Conservation (phyloP, 768 basidiomycete genomes). For the Russula abietina region DNA sequence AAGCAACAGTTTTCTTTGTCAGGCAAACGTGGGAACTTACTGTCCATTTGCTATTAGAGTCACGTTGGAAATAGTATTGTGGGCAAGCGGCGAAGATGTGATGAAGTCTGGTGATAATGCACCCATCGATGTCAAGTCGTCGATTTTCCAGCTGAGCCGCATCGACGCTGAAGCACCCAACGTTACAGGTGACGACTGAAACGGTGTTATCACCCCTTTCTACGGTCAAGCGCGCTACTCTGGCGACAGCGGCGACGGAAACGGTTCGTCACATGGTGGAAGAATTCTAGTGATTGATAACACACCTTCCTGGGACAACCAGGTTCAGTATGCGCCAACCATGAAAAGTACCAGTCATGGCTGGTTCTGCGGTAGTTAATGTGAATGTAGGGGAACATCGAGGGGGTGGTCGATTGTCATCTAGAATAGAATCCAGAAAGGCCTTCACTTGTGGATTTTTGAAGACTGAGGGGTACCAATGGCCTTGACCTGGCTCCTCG, state of each 20-base stretch:
- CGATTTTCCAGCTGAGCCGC: constrained; percentile 4
- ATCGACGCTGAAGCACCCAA: constrained; percentile 25
- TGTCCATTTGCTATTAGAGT: constrained; percentile 9
- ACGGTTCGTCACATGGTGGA: not conserved
- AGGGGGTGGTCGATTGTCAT: not conserved
- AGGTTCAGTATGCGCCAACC: constrained; percentile 64
- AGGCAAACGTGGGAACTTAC: not conserved
- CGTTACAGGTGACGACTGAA: constrained; percentile 28
- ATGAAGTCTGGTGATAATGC: not conserved
- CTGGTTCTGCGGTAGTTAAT: constrained; percentile 63
- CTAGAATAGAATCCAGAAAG: constrained; percentile 45
- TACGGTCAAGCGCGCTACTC: constrained; percentile 38
- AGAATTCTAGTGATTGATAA: not conserved
- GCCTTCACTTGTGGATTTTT: constrained; percentile 46
- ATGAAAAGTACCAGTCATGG: constrained; percentile 61
- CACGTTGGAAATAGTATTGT: not conserved
- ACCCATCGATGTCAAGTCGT: constrained; percentile 16
- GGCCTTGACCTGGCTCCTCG: constrained; percentile 56
- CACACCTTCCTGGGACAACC: constrained; percentile 62
- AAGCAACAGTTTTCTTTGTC: not conserved
- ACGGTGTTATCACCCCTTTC: not conserved
- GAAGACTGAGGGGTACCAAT: constrained; percentile 67
- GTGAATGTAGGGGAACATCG: constrained; percentile 43
- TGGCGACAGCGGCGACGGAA: constrained; percentile 20
- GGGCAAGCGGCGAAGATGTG: not conserved